Base-by-base conservation (phyloP, 805 yeast genomes). In the Sugiyamaella boreocaroliniensis region DNA sequence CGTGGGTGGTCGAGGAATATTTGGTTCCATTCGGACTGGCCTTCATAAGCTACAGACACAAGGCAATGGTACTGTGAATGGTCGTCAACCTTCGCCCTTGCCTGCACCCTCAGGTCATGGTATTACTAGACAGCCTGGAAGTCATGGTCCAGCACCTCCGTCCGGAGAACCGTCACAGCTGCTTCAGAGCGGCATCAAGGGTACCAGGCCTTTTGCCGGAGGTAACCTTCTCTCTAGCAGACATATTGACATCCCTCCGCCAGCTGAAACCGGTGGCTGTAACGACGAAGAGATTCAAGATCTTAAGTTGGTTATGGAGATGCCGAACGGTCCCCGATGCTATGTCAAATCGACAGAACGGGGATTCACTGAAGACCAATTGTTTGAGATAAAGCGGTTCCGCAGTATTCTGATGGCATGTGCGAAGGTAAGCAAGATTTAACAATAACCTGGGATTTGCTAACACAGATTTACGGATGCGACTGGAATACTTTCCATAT, bases 401-500 rank as follows among this genome's bases (percentile, higher is more conserved):
- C 40, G 53, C 19, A 29, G 18, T 8, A 47, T 61, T 6, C 54
- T 59, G 34, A n/a, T 20, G 22, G 18, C 29, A 19, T 49, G 53
- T 40, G 40, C 57, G 9, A 29, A 46, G 52, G 56, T 50, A 32
- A 43, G 59, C 43, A 2, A n/a, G 40, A 2, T 37, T 16, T n/a
- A 4, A 9, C 2, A 22, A 26, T 22, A 4, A 6, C 26, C 22
- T 46, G 40, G n/a, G 37, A 40, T 29, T 15, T 22, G 10, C 49
- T 52, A 8, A 50, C 58, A 12, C 42, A 52, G 43, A 59, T 66
- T 2, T 68, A 56, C 46, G 53, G 51, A 10, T 51, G 58, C 15
- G 53, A 57, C 1, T 60, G 56, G 59, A 59, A 61, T 19, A 55
- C 62, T 1, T 51, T 68, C 16, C 62, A 67, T 47, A 59, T 69